phyloP scores from a whole-genome alignment of 108 stramenopile genomes.

The Cyclotella baltica region DNA sequence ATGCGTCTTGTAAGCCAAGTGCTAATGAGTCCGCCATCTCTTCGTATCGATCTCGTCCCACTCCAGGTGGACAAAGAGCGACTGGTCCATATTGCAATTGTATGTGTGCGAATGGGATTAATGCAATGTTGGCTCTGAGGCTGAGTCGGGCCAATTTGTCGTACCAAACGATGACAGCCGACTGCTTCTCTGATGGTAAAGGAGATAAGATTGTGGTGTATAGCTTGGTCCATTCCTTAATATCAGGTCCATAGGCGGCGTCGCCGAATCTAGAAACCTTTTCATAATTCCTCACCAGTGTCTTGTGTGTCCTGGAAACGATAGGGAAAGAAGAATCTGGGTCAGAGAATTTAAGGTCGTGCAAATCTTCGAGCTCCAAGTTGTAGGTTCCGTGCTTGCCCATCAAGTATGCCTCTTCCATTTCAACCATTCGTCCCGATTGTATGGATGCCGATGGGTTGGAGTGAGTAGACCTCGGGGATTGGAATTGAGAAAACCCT shows the following conservation, averaged over 20 bases:
- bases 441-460: too few species aligned
- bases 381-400: too few species aligned
- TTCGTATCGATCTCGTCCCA: not conserved
- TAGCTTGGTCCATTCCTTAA: not conserved
- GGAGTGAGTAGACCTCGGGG: too few species aligned
- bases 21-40: not conserved
- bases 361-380: too few species aligned
- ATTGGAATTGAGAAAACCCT: too few species aligned
- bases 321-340: not conserved
- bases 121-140: not conserved
- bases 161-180: not conserved
- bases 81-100: not conserved
- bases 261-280: too few species aligned
- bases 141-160: not conserved
- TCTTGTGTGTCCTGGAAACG: not conserved
- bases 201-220: not conserved
- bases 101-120: not conserved
- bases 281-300: too few species aligned
- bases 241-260: not conserved
- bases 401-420: too few species aligned
- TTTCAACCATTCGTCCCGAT: too few species aligned
- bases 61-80: not conserved
- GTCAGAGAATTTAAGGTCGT: not conserved
- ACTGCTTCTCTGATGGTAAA: not conserved
- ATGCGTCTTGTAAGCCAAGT: not conserved